Conservation (phyloP, 352 stramenopile species). For the Phytopythium litorale region DNA sequence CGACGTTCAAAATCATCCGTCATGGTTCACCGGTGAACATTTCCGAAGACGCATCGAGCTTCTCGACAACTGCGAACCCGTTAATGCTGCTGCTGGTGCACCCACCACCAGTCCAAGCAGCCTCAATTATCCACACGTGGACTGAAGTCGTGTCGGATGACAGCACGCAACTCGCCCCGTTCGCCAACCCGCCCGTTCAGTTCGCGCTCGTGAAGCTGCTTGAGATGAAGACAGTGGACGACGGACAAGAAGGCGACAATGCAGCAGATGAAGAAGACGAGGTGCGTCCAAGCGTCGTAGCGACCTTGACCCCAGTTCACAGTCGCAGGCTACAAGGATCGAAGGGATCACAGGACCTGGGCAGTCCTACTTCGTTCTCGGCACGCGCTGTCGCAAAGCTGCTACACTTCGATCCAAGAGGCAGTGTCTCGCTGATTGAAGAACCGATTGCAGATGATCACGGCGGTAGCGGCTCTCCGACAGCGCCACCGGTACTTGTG, state of each 20-base stretch:
- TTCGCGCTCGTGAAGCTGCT: conserved; percentile 27
- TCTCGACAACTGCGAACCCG: conserved; percentile 1
- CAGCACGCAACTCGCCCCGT: conserved; percentile 15
- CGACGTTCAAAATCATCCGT: conserved; percentile 40
- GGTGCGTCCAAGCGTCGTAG: conserved; percentile 19
- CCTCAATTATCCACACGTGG: conserved; percentile 24
- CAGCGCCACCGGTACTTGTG: conserved; percentile 16
- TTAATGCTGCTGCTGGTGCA: conserved; percentile 43
- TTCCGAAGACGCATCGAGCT: conserved; percentile 33
- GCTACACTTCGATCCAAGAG: conserved; percentile 34
- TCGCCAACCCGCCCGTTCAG: conserved; percentile 34
- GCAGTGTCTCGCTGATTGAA: conserved; percentile 48
- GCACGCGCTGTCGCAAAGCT: conserved; percentile 16
- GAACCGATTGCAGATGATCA: conserved; percentile 13
- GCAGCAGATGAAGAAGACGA: conserved; percentile 2
- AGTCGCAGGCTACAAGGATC: background rate
- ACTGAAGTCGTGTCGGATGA: conserved; percentile 6
- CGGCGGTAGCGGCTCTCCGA: background rate
- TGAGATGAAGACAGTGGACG: background rate
- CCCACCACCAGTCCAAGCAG: conserved; percentile 18
- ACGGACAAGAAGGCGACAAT: background rate
- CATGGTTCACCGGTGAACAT: conserved; percentile 32
- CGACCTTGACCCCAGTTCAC: conserved; percentile 35
- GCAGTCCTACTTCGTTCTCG: conserved; percentile 6
- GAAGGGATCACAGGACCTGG: conserved; percentile 10